Evolutionary conservation across 768 basidiomycete genomes (phyloP).

Genomic region (Auriscalpium microsporum): DNA sequence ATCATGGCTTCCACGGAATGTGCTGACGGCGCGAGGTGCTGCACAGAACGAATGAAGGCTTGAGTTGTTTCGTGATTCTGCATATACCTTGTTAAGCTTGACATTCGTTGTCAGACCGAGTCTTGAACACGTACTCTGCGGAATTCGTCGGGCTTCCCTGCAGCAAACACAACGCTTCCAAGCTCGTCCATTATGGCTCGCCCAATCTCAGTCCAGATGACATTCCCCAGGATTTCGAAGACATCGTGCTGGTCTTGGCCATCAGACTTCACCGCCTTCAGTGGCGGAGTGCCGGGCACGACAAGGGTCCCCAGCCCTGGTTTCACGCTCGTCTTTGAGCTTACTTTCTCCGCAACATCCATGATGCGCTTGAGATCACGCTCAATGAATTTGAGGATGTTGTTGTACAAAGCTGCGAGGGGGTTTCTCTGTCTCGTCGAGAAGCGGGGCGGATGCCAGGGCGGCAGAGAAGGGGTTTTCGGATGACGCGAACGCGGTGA

Average conservation of each 20-base stretch:
- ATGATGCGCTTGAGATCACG: constrained; percentile 67
- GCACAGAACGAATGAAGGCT: constrained; percentile 74
- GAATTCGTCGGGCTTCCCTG: constrained; percentile 85
- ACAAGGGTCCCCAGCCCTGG: not conserved
- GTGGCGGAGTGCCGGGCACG: constrained; percentile 1
- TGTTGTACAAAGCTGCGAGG: constrained; percentile 72
- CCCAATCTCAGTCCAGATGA: constrained; percentile 83
- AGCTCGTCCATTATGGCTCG: constrained; percentile 77
- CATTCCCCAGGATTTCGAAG: constrained; percentile 82
- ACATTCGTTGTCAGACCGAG: not conserved
- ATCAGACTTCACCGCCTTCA: constrained; percentile 2
- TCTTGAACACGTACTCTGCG: constrained; percentile 50
- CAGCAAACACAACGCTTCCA: constrained; percentile 79
- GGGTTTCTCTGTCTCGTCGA: constrained; percentile 62
- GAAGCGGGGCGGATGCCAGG: constrained; percentile 35
- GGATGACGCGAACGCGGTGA: constrained; percentile 38
- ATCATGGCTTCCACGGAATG: constrained; percentile 67
- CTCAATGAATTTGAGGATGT: constrained; percentile 72
- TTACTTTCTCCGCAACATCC: constrained; percentile 64
- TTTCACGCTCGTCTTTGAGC: constrained; percentile 35
- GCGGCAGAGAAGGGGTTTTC: constrained; percentile 31
- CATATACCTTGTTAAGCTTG: not conserved
- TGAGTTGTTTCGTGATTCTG: constrained; percentile 83
- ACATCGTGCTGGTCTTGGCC: constrained; percentile 26
- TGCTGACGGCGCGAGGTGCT: constrained; percentile 71